Evolutionary conservation across 805 yeast genomes (phyloP).

Genomic region (Saccharomyces jurei): DNA sequence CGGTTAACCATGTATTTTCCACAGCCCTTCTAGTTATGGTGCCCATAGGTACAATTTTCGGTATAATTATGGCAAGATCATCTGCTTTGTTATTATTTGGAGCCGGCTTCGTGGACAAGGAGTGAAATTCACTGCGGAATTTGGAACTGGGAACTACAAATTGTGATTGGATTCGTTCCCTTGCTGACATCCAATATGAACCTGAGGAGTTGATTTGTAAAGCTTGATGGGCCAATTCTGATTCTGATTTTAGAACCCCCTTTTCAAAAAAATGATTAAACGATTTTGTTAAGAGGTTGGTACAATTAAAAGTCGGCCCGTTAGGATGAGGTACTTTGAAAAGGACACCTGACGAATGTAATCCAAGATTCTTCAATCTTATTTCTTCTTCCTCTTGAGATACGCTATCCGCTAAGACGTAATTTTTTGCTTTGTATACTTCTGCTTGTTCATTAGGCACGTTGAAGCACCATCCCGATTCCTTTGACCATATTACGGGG

Average conservation of each 20-base stretch:
- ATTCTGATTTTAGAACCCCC: constrained; percentile 63
- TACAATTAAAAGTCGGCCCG: constrained; percentile 67
- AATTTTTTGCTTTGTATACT: constrained; percentile 31
- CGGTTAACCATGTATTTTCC: constrained; percentile 96
- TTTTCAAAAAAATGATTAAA: constrained; percentile 66
- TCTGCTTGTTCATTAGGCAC: constrained; percentile 35
- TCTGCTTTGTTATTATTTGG: constrained; percentile 6
- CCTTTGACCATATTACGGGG: constrained; percentile 74
- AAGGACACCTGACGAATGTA: constrained; percentile 12
- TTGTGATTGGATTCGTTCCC: constrained; percentile 77
- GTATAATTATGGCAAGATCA: constrained; percentile 67
- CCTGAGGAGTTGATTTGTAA: constrained; percentile 68
- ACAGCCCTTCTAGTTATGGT: constrained; percentile 94
- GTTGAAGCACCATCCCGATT: constrained; percentile 83
- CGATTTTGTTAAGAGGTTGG: constrained; percentile 69
- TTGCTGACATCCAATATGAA: constrained; percentile 87
- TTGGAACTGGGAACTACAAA: constrained; percentile 61
- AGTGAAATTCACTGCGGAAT: constrained; percentile 20
- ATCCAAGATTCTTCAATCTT: neutral
- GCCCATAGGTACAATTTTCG: constrained; percentile 86
- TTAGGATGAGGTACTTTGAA: constrained; percentile 86
- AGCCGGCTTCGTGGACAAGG: constrained; percentile 1
- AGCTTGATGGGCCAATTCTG: constrained; percentile 67
- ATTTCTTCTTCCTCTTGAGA: constrained; percentile 9
- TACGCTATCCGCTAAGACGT: constrained; percentile 21